These are phyloP conservation scores for Elaeagnus macrophylla DNA, from an alignment of 306 rosid species.

Conservation along the genomic window DNA sequence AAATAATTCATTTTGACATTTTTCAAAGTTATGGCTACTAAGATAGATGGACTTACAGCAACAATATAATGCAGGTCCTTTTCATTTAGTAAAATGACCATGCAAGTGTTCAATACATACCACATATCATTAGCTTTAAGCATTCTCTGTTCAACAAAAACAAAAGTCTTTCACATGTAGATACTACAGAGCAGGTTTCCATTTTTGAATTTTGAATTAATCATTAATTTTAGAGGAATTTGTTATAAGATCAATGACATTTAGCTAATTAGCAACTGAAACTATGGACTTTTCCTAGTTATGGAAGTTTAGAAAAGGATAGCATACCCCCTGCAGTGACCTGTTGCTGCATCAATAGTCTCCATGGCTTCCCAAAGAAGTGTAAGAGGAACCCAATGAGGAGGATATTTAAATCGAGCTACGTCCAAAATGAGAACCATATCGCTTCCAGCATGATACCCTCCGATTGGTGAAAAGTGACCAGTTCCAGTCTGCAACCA, in stretches of 20 bases:
- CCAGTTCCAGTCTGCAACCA: conserved; percentile 74
- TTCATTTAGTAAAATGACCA: too few relatives aligned
- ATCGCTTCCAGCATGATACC: conserved; percentile 74
- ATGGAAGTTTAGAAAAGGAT: background rate
- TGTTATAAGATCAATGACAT: background rate
- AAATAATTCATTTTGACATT: too few relatives aligned
- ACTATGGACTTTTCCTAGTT: background rate
- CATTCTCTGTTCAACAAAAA: too few relatives aligned
- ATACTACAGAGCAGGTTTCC: too few relatives aligned
- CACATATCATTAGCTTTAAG: too few relatives aligned
- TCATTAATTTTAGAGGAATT: background rate
- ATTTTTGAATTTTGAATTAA: too few relatives aligned
- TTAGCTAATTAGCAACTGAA: background rate
- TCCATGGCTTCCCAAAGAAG: conserved; percentile 80
- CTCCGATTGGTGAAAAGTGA: conserved; percentile 92
- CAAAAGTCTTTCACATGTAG: too few relatives aligned
- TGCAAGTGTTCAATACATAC: too few relatives aligned
- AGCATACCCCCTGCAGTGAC: conserved; percentile 66
- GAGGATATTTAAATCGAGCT: conserved; percentile 91
- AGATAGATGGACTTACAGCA: too few relatives aligned
- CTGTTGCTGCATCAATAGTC: conserved; percentile 58
- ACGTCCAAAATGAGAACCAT: conserved; percentile 91
- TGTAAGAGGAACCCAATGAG: conserved; percentile 88
- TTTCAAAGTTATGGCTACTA: too few relatives aligned
- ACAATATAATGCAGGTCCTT: too few relatives aligned